These are phyloP conservation scores for Botrytis medusae DNA, from an alignment of 2,329 filamentous ascomycete genomes.

Conservation along the genomic window DNA sequence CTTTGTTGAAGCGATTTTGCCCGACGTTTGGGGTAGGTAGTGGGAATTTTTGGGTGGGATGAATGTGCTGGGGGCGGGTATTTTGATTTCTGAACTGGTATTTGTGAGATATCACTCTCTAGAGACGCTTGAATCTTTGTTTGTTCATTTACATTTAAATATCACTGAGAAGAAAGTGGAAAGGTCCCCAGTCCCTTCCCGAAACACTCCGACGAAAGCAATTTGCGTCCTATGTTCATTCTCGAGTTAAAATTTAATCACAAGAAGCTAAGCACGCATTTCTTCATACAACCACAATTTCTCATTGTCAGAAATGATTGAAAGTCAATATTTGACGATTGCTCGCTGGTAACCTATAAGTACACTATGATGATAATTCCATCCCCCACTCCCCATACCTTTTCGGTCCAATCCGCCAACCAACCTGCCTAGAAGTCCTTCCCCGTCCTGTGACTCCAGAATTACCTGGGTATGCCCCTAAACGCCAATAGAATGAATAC, in stretches of 20 bases:
- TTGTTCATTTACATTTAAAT: neutral
- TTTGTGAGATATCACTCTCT: neutral
- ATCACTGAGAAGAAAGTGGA: neutral
- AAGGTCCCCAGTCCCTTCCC: neutral
- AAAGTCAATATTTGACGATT: slow-evolving; percentile 15
- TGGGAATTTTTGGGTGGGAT: neutral
- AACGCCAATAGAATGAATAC: slow-evolving; percentile 35
- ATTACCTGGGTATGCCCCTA: slow-evolving; percentile 20
- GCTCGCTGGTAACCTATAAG: slow-evolving; percentile 19
- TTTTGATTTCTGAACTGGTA: neutral
- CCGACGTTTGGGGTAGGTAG: neutral
- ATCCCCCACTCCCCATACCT: slow-evolving; percentile 12
- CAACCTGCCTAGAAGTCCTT: slow-evolving; percentile 25
- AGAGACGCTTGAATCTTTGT: too few species aligned
- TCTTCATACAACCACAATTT: neutral
- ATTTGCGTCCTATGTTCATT: neutral
- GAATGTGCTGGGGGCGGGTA: neutral
- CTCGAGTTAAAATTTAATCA: neutral
- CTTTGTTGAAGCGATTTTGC: neutral
- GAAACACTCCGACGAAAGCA: neutral
- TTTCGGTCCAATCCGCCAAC: neutral
- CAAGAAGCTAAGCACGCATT: neutral
- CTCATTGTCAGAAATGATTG: neutral
- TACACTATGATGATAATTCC: slow-evolving; percentile 16
- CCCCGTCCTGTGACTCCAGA: slow-evolving; percentile 10